Conservation (phyloP, 495 filamentous ascomycete genomes). For the Xylaria scruposa region DNA sequence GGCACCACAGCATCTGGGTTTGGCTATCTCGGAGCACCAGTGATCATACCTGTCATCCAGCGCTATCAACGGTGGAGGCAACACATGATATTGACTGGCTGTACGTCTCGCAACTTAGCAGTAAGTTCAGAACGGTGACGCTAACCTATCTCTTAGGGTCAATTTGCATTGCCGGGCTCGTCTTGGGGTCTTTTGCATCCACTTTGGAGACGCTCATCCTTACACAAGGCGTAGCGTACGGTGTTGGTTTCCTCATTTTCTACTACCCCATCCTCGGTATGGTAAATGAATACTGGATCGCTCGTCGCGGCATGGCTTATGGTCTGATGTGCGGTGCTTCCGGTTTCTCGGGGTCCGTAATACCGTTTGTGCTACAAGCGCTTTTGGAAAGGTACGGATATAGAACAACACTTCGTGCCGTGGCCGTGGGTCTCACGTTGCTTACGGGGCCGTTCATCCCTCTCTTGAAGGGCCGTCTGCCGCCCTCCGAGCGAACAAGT, state of each 20-base stretch:
- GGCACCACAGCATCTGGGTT: conserved; percentile 43
- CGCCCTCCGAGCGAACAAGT: background rate
- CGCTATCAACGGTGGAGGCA: conserved; percentile 38
- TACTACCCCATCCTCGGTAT: conserved; percentile 47
- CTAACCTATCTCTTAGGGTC: conserved; percentile 21
- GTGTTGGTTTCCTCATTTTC: conserved; percentile 45
- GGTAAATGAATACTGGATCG: conserved; percentile 36
- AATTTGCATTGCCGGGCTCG: conserved; percentile 39
- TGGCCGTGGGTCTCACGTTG: conserved; percentile 38
- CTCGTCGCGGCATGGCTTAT: conserved; percentile 50
- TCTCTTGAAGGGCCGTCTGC: conserved; percentile 18
- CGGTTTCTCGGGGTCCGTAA: conserved; percentile 43
- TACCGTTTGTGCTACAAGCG: conserved; percentile 45
- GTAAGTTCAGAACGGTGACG: background rate
- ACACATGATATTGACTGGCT: conserved; percentile 44
- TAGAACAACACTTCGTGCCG: conserved; percentile 45
- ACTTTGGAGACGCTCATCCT: conserved; percentile 40
- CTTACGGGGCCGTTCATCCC: conserved; percentile 39
- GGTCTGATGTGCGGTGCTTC: conserved; percentile 48
- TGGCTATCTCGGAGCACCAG: conserved; percentile 40
- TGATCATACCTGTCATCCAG: conserved; percentile 38
- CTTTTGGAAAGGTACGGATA: conserved; percentile 44
- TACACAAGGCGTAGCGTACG: conserved; percentile 49
- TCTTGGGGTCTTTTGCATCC: conserved; percentile 44
- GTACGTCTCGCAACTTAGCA: background rate